A percentile compares a stretch with the other conserved stretches of the same genome.
These are phyloP conservation scores for Sanguinoderma infundibulare DNA, from an alignment of 1,284 basidiomycete species.

Conservation along the genomic window DNA sequence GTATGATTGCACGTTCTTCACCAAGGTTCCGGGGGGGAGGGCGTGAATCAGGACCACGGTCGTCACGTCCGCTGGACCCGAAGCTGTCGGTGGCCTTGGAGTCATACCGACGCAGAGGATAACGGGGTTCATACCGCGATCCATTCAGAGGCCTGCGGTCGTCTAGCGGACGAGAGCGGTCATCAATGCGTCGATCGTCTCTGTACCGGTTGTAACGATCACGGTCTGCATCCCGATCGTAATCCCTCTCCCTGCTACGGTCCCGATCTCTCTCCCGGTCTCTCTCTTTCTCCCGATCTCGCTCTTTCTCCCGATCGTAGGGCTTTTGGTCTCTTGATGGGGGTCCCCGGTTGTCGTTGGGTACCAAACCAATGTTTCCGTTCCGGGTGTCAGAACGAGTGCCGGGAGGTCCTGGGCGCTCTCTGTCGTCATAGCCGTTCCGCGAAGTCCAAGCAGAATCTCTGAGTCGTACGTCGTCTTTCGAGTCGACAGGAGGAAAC, in stretches of 20 bases:
- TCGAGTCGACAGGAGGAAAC: conserved; percentile 21
- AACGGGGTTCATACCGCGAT: conserved; percentile 29
- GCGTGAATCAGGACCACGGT: conserved; percentile 23
- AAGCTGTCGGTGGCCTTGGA: conserved; percentile 26
- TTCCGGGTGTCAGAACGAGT: conserved; percentile 19
- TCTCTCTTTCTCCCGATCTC: conserved; percentile 28
- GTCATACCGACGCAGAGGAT: conserved; percentile 30
- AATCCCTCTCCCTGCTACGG: conserved; percentile 27
- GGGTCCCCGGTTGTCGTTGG: conserved; percentile 21
- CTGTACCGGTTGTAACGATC: conserved; percentile 29
- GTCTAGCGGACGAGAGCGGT: conserved; percentile 30
- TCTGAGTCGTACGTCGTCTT: conserved; percentile 24
- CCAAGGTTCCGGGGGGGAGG: conserved; percentile 27
- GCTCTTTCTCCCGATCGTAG: conserved; percentile 26
- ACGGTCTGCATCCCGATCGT: conserved; percentile 32
- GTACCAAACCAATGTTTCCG: not conserved
- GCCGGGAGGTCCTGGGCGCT: conserved; percentile 15
- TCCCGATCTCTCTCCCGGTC: conserved; percentile 35
- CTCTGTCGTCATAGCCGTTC: conserved; percentile 27
- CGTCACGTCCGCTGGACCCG: conserved; percentile 21
- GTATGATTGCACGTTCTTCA: conserved; percentile 33
- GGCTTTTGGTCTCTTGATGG: conserved; percentile 21
- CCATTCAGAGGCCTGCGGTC: conserved; percentile 24
- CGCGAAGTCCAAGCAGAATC: conserved; percentile 29
- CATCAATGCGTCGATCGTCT: conserved; percentile 32